Base-by-base conservation (phyloP, 2,329 filamentous ascomycete genomes). In the Davidsoniella australis region DNA sequence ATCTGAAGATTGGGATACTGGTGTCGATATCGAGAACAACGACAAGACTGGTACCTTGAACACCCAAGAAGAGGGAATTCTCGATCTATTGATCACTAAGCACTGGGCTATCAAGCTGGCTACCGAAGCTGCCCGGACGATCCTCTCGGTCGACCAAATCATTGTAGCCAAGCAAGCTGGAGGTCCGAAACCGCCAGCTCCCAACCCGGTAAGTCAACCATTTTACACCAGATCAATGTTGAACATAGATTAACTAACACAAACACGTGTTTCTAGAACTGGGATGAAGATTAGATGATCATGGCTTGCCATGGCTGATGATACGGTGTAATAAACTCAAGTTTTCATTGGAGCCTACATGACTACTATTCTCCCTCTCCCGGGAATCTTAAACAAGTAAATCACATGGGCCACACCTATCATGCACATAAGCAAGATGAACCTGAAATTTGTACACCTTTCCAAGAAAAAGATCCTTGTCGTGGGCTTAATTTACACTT, bases 91-190 rank as follows among this genome's bases (percentile, higher is more conserved):
- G 68, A 78, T 88, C 54, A 80, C 83, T 56, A 98, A 98, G 75
- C 81, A 80, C 61, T 96, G 88, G 89, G 91, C 91, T 43, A 94
- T 98, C 66, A 91, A 91, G 69, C 73, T 98, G 56, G 93, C 91
- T 37, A 95, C 89, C 20, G 91, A 98, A 67, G 82, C 91, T 39
- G 89, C 87, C 48, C 77, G 91, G 59, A 98, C 91, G 44, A 83
- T 98, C 26, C 71, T 98, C 56, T 94, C 87, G 44, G 91, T 98
- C 38, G 91, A 98, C 66, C 93, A 98, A 69, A 98, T 98, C 62
- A 98, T 98, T 62, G 91, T 98, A 51, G 88, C 93, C 55, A 80
- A 89, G 68, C 91, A 96, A 69, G 91, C 93, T 44, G 91, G 91
- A 61, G 91, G 91, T 37, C 91, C 93, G 18, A 98, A 98, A 75